Base-by-base conservation (phyloP, 2,329 filamentous ascomycete species). In the Domatiomyces catenatus region DNA sequence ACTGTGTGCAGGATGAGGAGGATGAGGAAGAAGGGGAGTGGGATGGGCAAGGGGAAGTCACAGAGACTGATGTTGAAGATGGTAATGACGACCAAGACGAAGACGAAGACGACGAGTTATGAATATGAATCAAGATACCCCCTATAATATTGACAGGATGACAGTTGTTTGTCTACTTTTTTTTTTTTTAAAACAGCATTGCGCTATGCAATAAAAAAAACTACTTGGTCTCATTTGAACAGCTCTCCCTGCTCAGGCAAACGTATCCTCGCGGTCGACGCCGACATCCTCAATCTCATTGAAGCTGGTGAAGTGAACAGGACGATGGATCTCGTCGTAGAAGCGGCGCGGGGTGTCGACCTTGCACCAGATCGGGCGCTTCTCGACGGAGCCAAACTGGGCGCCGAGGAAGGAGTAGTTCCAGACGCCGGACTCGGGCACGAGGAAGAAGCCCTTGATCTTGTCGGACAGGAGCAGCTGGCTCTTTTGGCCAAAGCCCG, bases 321-420 rank as follows among this genome's bases (percentile, higher is more conserved):
- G 89, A 22, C 92, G 80, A 68, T 98, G 93, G 61, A 88, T 76
- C 61, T 89, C 88, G 64, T 84, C 89, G 70, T 98, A 98, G 70
- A 94, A 96, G 7, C 84, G 75, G 55, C 67, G 53, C 17, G 92
- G 92, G 44, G 87, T 93, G 68, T 96, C 93, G 50, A 98, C 81
- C 74, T 92, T 92, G 60, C 96, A 89, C 60, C 88, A 84, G 44
- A 95, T 78, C 2, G 82, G 76, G 71, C 87, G 86, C 80, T 95
- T 96, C 71, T 94, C 88, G 56, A 94, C 76, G 42, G 81, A 81
- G 12, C 83, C 81, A 64, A 96, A 98, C 0, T 81, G 81, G 58
- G 82, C 87, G 50, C 92, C 92, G 81, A 96, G 87, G 75, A 98
- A 98, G 67, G 85, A 92, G 72, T 95, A 98, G 69, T 98, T 98